Percentiles rank a stretch among this genome's conserved stretches.
These are phyloP conservation scores for Annulohypoxylon maeteangense DNA, from an alignment of 495 filamentous ascomycete species.

Conservation along the genomic window DNA sequence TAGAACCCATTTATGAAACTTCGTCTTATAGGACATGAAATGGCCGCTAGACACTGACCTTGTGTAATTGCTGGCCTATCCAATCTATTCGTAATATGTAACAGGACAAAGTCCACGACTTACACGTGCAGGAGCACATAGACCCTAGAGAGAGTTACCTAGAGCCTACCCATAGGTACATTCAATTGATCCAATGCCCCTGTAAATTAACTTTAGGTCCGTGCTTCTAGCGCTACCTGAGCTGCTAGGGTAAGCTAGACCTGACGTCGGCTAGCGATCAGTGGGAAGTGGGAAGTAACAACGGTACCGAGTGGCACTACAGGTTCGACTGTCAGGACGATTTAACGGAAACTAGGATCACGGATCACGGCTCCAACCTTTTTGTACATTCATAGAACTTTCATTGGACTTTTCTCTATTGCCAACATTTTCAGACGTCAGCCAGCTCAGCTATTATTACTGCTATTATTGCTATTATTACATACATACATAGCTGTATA, in stretches of 20 bases:
- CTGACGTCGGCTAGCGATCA: conserved; percentile 40
- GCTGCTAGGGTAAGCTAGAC: conserved; percentile 10
- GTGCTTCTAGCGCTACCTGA: conserved; percentile 18
- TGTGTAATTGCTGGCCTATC: conserved; percentile 19
- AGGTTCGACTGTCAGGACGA: not conserved
- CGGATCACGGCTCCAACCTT: conserved; percentile 6
- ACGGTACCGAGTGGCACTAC: conserved; percentile 33
- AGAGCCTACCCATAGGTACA: not conserved
- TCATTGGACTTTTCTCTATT: not conserved
- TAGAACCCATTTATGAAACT: conserved; percentile 19
- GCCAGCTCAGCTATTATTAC: conserved; percentile 6
- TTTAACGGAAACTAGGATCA: conserved; percentile 8
- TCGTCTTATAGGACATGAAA: conserved; percentile 21
- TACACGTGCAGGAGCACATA: conserved; percentile 33
- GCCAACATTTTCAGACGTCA: conserved; percentile 3
- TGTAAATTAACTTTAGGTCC: conserved; percentile 32
- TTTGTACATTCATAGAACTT: not conserved
- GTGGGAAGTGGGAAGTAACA: conserved; percentile 13
- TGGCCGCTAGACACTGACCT: conserved; percentile 5
- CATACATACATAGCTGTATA: conserved; percentile 2
- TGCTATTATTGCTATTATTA: not conserved
- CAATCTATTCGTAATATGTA: conserved; percentile 37
- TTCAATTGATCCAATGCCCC: conserved; percentile 1
- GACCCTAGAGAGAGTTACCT: conserved; percentile 27
- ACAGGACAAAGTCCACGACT: conserved; percentile 33